phyloP scores from a whole-genome alignment of 352 stramenopile genomes.

The Phytophthora pini region DNA sequence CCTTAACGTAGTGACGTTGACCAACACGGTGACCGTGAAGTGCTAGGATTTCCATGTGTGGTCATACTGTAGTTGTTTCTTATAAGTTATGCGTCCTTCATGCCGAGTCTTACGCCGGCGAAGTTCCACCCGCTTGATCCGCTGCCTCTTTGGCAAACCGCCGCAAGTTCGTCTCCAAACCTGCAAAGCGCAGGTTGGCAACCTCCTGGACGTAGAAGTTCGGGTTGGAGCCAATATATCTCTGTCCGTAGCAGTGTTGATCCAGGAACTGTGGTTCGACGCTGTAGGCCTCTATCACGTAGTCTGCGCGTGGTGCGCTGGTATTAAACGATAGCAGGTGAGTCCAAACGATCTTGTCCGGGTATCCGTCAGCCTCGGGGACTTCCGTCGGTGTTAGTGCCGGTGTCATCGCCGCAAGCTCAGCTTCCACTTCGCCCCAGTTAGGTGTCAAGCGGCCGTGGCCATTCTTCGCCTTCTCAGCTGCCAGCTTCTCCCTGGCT shows the following conservation, averaged over 20 bases:
- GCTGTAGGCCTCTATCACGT: slow-evolving; percentile 59
- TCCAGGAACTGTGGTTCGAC: slow-evolving; percentile 40
- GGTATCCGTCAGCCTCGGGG: slow-evolving; percentile 25
- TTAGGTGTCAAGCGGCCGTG: slow-evolving; percentile 19
- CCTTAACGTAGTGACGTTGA: not conserved
- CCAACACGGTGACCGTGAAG: no score
- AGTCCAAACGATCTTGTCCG: slow-evolving; percentile 64
- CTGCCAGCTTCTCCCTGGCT: slow-evolving; percentile 21
- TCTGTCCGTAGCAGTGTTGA: slow-evolving; percentile 68
- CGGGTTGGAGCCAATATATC: slow-evolving; percentile 30
- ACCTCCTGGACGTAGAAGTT: slow-evolving; percentile 43
- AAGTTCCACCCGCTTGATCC: not conserved
- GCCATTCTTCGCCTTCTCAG: slow-evolving; percentile 7
- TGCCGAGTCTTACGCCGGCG: not conserved
- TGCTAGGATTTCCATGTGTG: not conserved
- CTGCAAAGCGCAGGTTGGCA: slow-evolving; percentile 29
- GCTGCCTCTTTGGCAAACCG: slow-evolving; percentile 37
- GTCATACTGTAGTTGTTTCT: not conserved
- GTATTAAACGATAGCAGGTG: slow-evolving; percentile 70
- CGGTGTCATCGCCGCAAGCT: slow-evolving; percentile 19
- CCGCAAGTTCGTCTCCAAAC: slow-evolving; percentile 35
- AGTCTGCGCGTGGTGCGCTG: slow-evolving; percentile 36
- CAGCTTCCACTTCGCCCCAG: slow-evolving; percentile 22
- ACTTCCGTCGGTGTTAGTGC: slow-evolving; percentile 1
- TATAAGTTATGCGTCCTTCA: slow-evolving; percentile 1